These are phyloP conservation scores for Fraxinus angustifolia DNA, from an alignment of 305 asterid genomes.

Conservation along the genomic window DNA sequence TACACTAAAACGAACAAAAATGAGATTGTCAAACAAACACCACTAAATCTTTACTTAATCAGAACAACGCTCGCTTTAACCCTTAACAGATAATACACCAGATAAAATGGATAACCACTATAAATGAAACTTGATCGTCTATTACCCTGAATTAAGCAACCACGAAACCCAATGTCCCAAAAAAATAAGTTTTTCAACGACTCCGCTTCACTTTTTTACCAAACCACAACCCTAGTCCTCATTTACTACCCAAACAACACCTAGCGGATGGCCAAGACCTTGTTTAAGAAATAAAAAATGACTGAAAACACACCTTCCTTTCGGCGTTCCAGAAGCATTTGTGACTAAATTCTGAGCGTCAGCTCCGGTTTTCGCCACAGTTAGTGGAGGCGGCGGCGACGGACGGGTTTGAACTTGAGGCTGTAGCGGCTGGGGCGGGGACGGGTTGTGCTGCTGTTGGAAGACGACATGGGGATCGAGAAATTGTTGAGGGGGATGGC, in stretches of 20 bases:
- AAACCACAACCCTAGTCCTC: constrained; percentile 20
- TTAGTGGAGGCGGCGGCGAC: not conserved
- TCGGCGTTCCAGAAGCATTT: constrained; percentile 43
- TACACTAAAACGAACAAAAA: not conserved
- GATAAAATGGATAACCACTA: not conserved
- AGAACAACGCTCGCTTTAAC: not conserved
- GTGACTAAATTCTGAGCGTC: constrained; percentile 26
- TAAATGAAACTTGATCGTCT: constrained; percentile 10
- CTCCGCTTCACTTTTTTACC: not conserved
- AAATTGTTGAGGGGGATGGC: constrained; percentile 30
- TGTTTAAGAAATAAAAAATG: not conserved
- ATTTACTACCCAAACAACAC: not conserved
- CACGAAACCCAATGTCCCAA: not conserved
- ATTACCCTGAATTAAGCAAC: constrained; percentile 7
- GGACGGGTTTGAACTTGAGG: constrained; percentile 26
- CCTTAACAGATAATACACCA: not conserved
- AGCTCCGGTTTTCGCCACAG: constrained; percentile 14
- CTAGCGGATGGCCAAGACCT: not conserved
- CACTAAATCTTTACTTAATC: not conserved
- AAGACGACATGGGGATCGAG: constrained; percentile 42
- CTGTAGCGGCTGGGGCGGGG: constrained; percentile 24
- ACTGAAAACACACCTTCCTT: constrained; percentile 52
- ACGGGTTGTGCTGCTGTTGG: constrained; percentile 34
- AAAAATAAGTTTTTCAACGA: not conserved
- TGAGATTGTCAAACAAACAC: not conserved